phyloP scores from a whole-genome alignment of 2,329 filamentous ascomycete species.

The Metarhizium brunneum region DNA sequence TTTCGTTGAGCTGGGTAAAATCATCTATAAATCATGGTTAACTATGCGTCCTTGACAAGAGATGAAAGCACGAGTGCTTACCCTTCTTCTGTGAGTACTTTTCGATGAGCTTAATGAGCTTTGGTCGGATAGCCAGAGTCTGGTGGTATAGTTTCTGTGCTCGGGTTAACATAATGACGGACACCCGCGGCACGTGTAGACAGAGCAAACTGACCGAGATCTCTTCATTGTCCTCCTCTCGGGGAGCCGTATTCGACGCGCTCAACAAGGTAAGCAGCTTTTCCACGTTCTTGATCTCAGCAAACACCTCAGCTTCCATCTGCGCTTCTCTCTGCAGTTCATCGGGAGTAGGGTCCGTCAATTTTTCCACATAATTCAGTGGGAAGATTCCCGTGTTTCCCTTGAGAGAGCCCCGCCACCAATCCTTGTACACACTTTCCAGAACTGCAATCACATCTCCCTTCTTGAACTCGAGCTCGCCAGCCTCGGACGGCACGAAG shows the following conservation, averaged over 20 bases:
- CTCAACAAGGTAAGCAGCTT: constrained; percentile 80
- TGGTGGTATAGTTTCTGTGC: constrained; percentile 73
- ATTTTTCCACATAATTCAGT: constrained; percentile 96
- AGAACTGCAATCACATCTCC: constrained; percentile 95
- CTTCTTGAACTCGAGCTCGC: constrained; percentile 92
- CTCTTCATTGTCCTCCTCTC: constrained; percentile 91
- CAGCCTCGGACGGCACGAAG: constrained; percentile 87
- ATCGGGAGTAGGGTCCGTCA: constrained; percentile 87
- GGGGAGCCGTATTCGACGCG: constrained; percentile 68
- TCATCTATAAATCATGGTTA: constrained; percentile 54
- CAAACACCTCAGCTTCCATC: constrained; percentile 71
- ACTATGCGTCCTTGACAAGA: not conserved
- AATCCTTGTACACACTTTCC: constrained; percentile 97
- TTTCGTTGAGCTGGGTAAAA: constrained; percentile 96
- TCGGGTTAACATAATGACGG: constrained; percentile 19
- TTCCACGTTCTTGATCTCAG: constrained; percentile 55
- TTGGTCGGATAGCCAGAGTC: constrained; percentile 87
- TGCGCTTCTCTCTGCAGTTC: constrained; percentile 92
- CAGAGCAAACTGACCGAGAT: constrained; percentile 56
- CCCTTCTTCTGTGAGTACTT: constrained; percentile 99
- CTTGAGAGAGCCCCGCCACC: constrained; percentile 94
- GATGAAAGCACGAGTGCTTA: constrained; percentile 24
- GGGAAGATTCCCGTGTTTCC: constrained; percentile 97
- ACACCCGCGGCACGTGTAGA: not conserved
- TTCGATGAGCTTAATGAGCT: constrained; percentile 94